Percentiles rank a stretch among this genome's conserved stretches.
phyloP scores from a whole-genome alignment of 768 basidiomycete species.

The Mycena sanguinolenta region DNA sequence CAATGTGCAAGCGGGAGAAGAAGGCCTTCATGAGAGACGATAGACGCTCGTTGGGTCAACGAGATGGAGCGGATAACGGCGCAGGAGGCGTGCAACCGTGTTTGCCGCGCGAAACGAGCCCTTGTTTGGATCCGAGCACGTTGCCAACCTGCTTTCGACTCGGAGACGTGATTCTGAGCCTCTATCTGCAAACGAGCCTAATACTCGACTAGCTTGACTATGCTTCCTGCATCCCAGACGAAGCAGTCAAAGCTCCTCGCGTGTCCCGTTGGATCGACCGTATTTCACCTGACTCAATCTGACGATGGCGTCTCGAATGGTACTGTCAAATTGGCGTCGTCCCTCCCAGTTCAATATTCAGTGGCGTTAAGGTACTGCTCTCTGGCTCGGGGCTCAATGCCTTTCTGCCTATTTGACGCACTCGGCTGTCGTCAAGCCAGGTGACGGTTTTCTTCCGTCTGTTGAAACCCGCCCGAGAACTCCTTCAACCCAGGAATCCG shows the following conservation, averaged over 20 bases:
- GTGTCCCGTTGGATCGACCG: conserved; percentile 51
- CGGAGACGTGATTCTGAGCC: too few species aligned
- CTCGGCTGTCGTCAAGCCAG: conserved; percentile 33
- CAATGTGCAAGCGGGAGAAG: conserved; percentile 80
- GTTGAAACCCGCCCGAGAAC: not conserved
- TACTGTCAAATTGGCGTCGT: conserved; percentile 52
- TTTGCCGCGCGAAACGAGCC: conserved; percentile 12
- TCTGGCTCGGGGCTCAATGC: conserved; percentile 89
- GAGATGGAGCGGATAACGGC: conserved; percentile 23
- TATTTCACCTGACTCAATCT: conserved; percentile 67
- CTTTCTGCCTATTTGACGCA: conserved; percentile 72
- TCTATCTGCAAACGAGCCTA: too few species aligned
- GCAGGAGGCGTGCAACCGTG: not conserved
- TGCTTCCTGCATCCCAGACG: conserved; percentile 70
- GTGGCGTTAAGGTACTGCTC: conserved; percentile 68
- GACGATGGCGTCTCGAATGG: conserved; percentile 79
- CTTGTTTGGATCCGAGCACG: not conserved
- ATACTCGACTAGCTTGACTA: too few species aligned
- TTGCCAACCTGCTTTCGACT: too few species aligned
- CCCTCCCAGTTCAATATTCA: not conserved
- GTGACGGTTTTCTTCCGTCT: not conserved
- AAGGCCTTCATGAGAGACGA: conserved; percentile 86
- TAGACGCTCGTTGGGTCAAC: conserved; percentile 16
- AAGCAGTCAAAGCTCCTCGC: conserved; percentile 70
- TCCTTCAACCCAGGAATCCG: conserved; percentile 45